A percentile compares a stretch with the other conserved stretches of the same genome.
phyloP scores from a whole-genome alignment of 2,329 filamentous ascomycete genomes.

The Diaporthe sp. region DNA sequence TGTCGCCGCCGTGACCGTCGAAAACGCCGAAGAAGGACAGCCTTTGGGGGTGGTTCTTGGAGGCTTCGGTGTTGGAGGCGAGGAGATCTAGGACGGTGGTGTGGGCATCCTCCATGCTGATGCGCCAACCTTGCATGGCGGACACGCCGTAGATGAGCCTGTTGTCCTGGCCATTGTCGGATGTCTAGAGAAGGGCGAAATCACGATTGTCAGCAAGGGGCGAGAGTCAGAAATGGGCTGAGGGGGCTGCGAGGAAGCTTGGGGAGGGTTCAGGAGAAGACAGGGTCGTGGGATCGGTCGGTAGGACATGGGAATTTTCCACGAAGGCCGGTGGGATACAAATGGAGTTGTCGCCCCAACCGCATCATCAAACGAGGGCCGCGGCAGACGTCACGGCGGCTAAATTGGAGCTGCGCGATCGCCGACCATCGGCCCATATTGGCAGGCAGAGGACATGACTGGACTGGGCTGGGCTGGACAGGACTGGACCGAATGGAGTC shows the following conservation, averaged over 20 bases:
- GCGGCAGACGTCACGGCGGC: conserved; percentile 11
- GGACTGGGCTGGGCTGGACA: neutral
- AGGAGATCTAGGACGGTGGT: conserved; percentile 90
- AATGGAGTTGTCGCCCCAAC: conserved; percentile 20
- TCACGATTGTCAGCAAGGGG: conserved; percentile 47
- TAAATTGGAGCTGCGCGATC: neutral
- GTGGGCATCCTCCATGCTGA: conserved; percentile 99
- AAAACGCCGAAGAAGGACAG: conserved; percentile 98
- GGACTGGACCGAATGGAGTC: neutral
- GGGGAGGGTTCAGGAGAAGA: conserved; percentile 21
- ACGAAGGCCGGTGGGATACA: neutral
- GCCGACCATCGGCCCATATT: neutral
- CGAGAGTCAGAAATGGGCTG: conserved; percentile 18
- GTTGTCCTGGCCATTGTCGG: conserved; percentile 91
- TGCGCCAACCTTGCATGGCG: conserved; percentile 99
- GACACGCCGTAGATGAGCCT: conserved; percentile 94
- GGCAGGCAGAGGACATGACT: neutral
- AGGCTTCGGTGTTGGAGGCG: conserved; percentile 65
- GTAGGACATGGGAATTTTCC: neutral
- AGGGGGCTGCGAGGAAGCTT: neutral
- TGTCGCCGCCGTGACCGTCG: conserved; percentile 97
- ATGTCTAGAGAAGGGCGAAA: conserved; percentile 71
- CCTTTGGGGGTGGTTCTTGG: conserved; percentile 77
- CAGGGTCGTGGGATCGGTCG: neutral
- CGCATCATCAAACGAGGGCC: neutral